Conservation (phyloP, 2,329 filamentous ascomycete genomes). For the Ophiostoma sp. region DNA sequence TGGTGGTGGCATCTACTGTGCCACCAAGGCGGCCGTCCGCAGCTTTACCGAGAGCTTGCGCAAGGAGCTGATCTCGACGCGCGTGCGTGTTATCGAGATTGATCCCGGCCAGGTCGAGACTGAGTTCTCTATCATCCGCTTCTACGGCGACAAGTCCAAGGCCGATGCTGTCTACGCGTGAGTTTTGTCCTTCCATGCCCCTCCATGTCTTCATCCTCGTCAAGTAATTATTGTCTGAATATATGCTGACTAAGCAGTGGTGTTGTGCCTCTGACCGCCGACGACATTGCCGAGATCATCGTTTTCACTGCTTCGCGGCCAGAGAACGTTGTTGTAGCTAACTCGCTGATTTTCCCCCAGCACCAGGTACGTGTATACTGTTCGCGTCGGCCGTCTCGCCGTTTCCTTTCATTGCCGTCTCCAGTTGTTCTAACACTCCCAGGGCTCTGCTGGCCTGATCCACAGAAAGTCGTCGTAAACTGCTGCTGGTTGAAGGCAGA, state of each 20-base stretch:
- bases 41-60: slow-evolving; percentile 78
- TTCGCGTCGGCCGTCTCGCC: neutral
- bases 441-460: slow-evolving; percentile 24
- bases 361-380: slow-evolving; percentile 57
- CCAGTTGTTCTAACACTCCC: slow-evolving; percentile 4
- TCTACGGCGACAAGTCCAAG: slow-evolving; percentile 82
- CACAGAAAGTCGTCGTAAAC: slow-evolving; percentile 22
- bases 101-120: slow-evolving; percentile 94
- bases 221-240: neutral
- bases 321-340: slow-evolving; percentile 87
- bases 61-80: slow-evolving; percentile 73
- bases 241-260: slow-evolving; percentile 44
- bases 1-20: slow-evolving; percentile 87
- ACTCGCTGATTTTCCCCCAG: slow-evolving; percentile 80
- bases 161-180: slow-evolving; percentile 85
- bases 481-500: neutral
- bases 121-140: slow-evolving; percentile 84
- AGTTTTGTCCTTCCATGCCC: slow-evolving; percentile 32
- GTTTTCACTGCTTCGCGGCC: slow-evolving; percentile 78
- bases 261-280: slow-evolving; percentile 76
- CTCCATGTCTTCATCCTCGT: too few relatives aligned
- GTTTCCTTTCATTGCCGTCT: neutral
- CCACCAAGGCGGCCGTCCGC: slow-evolving; percentile 82
- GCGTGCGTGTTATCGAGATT: slow-evolving; percentile 79
- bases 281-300: slow-evolving; percentile 85